phyloP scores from a whole-genome alignment of 768 basidiomycete species.

The Cyclocybe cylindracea region DNA sequence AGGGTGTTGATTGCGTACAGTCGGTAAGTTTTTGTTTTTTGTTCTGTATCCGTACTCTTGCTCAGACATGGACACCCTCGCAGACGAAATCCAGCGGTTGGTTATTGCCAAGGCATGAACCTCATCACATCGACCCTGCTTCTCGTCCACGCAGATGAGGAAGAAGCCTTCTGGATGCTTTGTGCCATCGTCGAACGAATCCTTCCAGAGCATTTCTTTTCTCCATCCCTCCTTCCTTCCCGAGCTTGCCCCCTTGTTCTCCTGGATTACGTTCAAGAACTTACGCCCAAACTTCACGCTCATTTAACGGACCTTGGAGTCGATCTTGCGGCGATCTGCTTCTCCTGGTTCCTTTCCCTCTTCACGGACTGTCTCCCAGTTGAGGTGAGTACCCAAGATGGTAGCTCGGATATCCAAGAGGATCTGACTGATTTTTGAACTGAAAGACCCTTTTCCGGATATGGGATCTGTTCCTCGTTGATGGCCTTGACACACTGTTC shows the following conservation, averaged over 20 bases:
- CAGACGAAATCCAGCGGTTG: slow-evolving; percentile 89
- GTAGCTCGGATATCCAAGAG: too few species aligned
- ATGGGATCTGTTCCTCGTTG: slow-evolving; percentile 95
- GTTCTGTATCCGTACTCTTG: neutral
- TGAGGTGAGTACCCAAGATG: slow-evolving; percentile 55
- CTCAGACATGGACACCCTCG: slow-evolving; percentile 3
- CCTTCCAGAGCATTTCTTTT: slow-evolving; percentile 92
- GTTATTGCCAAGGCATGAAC: slow-evolving; percentile 96
- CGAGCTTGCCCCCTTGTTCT: slow-evolving; percentile 93
- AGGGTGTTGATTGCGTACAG: slow-evolving; percentile 92
- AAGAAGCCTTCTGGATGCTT: slow-evolving; percentile 97
- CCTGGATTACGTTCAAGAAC: slow-evolving; percentile 81
- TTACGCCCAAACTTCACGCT: slow-evolving; percentile 68
- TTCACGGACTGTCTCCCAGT: slow-evolving; percentile 97
- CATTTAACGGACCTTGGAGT: slow-evolving; percentile 83
- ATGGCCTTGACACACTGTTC: slow-evolving; percentile 89
- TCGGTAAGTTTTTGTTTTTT: slow-evolving; percentile 53
- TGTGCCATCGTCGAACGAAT: slow-evolving; percentile 86
- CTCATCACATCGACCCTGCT: slow-evolving; percentile 93
- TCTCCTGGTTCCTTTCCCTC: slow-evolving; percentile 97
- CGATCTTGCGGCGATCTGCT: slow-evolving; percentile 92
- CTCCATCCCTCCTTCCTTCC: slow-evolving; percentile 88
- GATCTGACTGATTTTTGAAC: slow-evolving; percentile 1
- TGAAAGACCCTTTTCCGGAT: slow-evolving; percentile 87
- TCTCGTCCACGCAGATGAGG: slow-evolving; percentile 91